Conservation (phyloP, 1,139 yeast genomes). For the Protomyces macrosporus region DNA sequence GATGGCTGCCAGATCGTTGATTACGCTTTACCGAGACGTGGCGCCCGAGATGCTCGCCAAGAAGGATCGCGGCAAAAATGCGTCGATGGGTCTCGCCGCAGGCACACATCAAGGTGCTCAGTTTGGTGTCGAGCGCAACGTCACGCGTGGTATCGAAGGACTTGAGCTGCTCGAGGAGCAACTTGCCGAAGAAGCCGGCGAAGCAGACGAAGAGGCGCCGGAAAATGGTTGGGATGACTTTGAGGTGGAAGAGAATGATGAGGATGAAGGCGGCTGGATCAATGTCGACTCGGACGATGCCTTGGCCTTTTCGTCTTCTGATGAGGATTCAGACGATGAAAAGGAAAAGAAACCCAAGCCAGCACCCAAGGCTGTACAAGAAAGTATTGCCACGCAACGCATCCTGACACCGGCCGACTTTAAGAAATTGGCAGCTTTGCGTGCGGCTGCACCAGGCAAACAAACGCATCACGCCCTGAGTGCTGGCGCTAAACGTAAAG, state of each 20-base stretch:
- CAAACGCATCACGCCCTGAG: conserved; percentile 16
- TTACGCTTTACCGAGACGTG: conserved; percentile 79
- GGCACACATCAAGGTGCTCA: conserved; percentile 33
- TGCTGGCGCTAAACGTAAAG: not conserved
- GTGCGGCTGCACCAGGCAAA: conserved; percentile 40
- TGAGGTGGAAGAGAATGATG: conserved; percentile 42
- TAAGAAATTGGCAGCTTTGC: conserved; percentile 84
- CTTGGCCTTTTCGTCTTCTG: conserved; percentile 41
- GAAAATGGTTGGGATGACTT: conserved; percentile 55
- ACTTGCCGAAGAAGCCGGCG: conserved; percentile 58
- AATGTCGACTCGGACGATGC: conserved; percentile 53
- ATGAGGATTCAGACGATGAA: conserved; percentile 42
- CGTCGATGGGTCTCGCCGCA: conserved; percentile 63
- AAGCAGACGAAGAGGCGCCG: conserved; percentile 39
- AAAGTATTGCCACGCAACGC: conserved; percentile 62
- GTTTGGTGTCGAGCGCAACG: conserved; percentile 66
- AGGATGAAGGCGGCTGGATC: conserved; percentile 53
- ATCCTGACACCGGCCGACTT: conserved; percentile 96
- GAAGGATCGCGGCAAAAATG: conserved; percentile 89
- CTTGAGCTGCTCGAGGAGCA: conserved; percentile 82
- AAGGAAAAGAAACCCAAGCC: conserved; percentile 39
- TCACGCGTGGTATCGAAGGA: conserved; percentile 73
- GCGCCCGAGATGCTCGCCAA: conserved; percentile 91
- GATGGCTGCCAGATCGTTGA: conserved; percentile 90
- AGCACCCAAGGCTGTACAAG: conserved; percentile 36